Evolutionary conservation across 352 stramenopile genomes (phyloP).

Genomic region (Globisporangium paddicum): DNA sequence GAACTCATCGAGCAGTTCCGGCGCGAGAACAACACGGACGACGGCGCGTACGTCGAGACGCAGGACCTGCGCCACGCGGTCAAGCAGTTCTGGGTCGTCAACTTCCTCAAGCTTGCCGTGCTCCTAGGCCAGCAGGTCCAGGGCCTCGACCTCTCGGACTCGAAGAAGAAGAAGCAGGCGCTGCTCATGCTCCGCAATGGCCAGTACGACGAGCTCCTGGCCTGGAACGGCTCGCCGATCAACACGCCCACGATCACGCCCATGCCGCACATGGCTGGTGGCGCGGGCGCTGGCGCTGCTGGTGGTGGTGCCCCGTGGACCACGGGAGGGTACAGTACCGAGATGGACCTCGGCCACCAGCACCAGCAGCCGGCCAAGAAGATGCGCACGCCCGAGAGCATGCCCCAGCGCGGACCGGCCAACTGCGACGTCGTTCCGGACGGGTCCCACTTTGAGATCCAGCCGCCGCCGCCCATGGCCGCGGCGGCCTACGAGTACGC

Average conservation of each 20-base stretch:
- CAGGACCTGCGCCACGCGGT: conserved; percentile 68
- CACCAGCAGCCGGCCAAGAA: conserved; percentile 40
- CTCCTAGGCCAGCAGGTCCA: conserved; percentile 68
- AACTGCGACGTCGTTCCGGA: conserved; percentile 14
- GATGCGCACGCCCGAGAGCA: conserved; percentile 44
- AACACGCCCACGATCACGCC: conserved; percentile 35
- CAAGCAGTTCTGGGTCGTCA: conserved; percentile 83
- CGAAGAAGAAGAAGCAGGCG: conserved; percentile 80
- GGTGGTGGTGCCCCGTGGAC: conserved; percentile 19
- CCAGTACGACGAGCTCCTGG: conserved; percentile 70
- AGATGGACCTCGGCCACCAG: conserved; percentile 15
- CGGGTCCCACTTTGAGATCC: conserved; percentile 10
- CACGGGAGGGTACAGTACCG: conserved; percentile 4
- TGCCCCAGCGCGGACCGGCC: background rate
- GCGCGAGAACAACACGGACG: conserved; percentile 80
- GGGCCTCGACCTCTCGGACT: conserved; percentile 69
- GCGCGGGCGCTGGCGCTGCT: background rate
- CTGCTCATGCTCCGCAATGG: conserved; percentile 74
- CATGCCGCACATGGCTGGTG: conserved; percentile 23
- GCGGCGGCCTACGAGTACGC: conserved; percentile 13
- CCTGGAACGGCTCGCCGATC: conserved; percentile 43
- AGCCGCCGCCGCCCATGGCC: conserved; percentile 14
- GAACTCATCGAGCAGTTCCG: conserved; percentile 79
- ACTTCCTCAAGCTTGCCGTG: conserved; percentile 82
- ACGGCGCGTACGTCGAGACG: conserved; percentile 66